A percentile compares a stretch with the other conserved stretches of the same genome.
These are phyloP conservation scores for Cutaneotrichosporon sp. DNA, from an alignment of 1,284 basidiomycete species.

Conservation along the genomic window DNA sequence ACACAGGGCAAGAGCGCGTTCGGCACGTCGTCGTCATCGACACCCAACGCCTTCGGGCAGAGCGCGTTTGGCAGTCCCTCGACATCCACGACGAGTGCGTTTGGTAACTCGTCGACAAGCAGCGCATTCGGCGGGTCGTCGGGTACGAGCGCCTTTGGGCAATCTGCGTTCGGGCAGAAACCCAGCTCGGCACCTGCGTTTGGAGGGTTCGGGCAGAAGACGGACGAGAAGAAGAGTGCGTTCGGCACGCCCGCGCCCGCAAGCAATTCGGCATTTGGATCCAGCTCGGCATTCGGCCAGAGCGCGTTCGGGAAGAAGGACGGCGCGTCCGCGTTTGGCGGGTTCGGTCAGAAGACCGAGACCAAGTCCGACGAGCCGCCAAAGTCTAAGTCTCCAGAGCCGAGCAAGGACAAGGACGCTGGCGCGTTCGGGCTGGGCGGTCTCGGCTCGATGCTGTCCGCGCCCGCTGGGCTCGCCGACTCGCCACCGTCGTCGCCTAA, in stretches of 20 bases:
- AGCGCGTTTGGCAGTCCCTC: slow-evolving; percentile 13
- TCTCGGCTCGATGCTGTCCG: slow-evolving; percentile 28
- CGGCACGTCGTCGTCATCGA: too few relatives aligned
- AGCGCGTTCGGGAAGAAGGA: slow-evolving; percentile 18
- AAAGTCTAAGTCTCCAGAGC: not conserved
- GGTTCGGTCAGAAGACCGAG: slow-evolving; percentile 17
- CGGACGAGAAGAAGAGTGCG: not conserved
- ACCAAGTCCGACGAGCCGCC: not conserved
- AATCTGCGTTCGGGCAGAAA: slow-evolving; percentile 4
- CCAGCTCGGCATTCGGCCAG: not conserved
- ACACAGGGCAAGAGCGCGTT: too few relatives aligned
- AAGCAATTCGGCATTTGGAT: not conserved
- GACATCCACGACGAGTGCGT: too few relatives aligned
- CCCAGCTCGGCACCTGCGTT: slow-evolving; percentile 2
- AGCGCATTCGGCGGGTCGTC: not conserved
- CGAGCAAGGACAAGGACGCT: slow-evolving; percentile 2
- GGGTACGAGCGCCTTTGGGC: slow-evolving; percentile 18
- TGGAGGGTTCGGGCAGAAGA: not conserved
- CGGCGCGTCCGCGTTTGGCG: slow-evolving; percentile 14
- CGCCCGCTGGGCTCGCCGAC: slow-evolving; percentile 28
- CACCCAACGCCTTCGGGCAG: slow-evolving; percentile 8
- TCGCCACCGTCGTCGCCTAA: slow-evolving; percentile 32
- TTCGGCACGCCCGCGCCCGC: not conserved
- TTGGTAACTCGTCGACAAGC: slow-evolving; percentile 1
- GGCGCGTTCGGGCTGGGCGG: slow-evolving; percentile 39